These are phyloP conservation scores for Plectranthus barbatus DNA, from an alignment of 257 asterid species.

Conservation along the genomic window DNA sequence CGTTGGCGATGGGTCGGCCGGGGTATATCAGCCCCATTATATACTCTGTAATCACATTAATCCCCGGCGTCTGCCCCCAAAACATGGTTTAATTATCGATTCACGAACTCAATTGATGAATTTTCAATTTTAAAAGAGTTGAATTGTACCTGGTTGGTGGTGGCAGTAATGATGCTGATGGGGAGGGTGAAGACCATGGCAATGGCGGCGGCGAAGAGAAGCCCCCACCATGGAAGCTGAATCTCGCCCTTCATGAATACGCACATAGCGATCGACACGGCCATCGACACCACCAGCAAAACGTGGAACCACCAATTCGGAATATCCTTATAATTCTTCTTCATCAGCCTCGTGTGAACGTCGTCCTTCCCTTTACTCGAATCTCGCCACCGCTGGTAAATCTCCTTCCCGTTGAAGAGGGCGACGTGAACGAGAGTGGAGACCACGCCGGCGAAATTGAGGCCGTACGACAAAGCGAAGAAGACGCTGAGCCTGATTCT, in stretches of 20 bases:
- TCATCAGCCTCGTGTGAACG: conserved; percentile 67
- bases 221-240: conserved; percentile 89
- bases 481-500: conserved; percentile 39
- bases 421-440: conserved; percentile 69
- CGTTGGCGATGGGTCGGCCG: conserved; percentile 79
- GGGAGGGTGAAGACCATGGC: conserved; percentile 64
- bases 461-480: conserved; percentile 51
- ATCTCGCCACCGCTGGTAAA: conserved; percentile 19
- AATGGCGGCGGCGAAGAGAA: conserved; percentile 31
- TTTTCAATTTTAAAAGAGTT: too few relatives aligned
- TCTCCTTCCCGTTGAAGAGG: conserved; percentile 66
- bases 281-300: conserved; percentile 31
- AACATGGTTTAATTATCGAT: too few relatives aligned
- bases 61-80: conserved; percentile 45
- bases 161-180: conserved; percentile 60
- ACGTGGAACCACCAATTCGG: conserved; percentile 71
- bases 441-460: conserved; percentile 49
- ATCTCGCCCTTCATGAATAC: conserved; percentile 50
- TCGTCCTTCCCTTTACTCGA: conserved; percentile 40
- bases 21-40: conserved; percentile 53
- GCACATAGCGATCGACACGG: conserved; percentile 42
- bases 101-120: neutral
- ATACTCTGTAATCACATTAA: conserved; percentile 65
- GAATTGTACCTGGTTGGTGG: conserved; percentile 55
- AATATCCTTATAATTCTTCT: conserved; percentile 39